Conservation (phyloP, 169 alveolate genomes). For the Cryptosporidium parvum region DNA sequence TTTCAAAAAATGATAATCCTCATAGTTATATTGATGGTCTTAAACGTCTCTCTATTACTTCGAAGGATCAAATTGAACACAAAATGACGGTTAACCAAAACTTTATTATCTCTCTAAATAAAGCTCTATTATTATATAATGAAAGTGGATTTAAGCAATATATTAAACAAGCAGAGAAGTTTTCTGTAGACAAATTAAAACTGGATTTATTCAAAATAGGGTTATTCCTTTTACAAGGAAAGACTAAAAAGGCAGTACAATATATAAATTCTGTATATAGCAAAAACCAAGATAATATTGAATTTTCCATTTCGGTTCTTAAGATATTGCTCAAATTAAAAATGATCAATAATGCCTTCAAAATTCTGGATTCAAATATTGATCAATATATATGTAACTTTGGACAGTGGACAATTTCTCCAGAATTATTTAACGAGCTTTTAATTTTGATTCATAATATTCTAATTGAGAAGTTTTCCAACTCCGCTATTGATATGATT, state of each 20-base stretch:
- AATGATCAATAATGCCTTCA: conserved; percentile 1
- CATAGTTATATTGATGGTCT: conserved; percentile 54
- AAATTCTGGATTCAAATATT: conserved; percentile 11
- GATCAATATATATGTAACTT: not conserved
- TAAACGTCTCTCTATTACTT: conserved; percentile 67
- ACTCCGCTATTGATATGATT: conserved; percentile 9
- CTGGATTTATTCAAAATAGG: conserved; percentile 56
- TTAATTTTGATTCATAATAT: not conserved
- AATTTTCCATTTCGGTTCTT: conserved; percentile 24
- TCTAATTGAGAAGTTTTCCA: conserved; percentile 26
- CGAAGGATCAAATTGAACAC: conserved; percentile 60
- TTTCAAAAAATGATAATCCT: conserved; percentile 8
- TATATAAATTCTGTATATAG: conserved; percentile 21
- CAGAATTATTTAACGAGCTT: conserved; percentile 27
- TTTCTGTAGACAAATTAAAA: conserved; percentile 8
- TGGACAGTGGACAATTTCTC: not conserved
- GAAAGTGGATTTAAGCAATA: conserved; percentile 15
- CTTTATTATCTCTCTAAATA: conserved; percentile 60
- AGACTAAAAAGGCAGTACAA: conserved; percentile 34
- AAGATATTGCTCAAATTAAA: conserved; percentile 25
- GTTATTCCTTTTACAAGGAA: conserved; percentile 38
- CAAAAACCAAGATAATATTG: conserved; percentile 19
- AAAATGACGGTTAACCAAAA: conserved; percentile 51
- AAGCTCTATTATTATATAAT: conserved; percentile 48
- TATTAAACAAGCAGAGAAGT: conserved; percentile 52